A percentile compares a stretch with the other conserved stretches of the same genome.
These are phyloP conservation scores for Lyophyllum atratum DNA, from an alignment of 768 basidiomycete species.

Conservation along the genomic window DNA sequence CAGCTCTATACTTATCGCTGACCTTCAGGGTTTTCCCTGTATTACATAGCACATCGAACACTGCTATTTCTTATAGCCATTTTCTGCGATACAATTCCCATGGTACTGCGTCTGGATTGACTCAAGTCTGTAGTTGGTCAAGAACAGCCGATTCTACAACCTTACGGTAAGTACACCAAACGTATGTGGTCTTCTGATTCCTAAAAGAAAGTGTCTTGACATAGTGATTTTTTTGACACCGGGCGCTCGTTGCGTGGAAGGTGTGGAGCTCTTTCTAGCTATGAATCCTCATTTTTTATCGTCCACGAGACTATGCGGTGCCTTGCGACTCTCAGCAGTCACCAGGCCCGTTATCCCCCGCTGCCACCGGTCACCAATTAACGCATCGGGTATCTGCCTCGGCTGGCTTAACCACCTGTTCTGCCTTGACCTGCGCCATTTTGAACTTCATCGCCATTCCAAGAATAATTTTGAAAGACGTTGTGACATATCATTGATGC, in stretches of 20 bases:
- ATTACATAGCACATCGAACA: too few species aligned
- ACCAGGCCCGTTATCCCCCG: neutral
- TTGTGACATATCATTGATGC: slow-evolving; percentile 5
- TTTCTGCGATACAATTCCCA: neutral
- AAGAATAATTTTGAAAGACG: neutral
- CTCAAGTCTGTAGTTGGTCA: too few species aligned
- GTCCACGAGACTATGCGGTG: too few species aligned
- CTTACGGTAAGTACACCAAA: too few species aligned
- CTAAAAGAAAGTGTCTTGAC: neutral
- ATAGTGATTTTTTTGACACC: neutral
- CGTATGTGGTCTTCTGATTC: too few species aligned
- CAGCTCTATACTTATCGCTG: too few species aligned
- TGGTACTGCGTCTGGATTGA: too few species aligned
- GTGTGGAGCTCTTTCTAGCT: too few species aligned
- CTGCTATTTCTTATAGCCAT: neutral
- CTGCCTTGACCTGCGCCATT: neutral
- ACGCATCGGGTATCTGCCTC: neutral
- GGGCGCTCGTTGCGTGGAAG: neutral
- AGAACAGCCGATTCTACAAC: too few species aligned
- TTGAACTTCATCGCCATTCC: neutral
- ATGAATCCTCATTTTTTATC: too few species aligned
- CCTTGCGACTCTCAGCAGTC: neutral
- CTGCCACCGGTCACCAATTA: neutral
- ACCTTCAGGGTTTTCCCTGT: too few species aligned
- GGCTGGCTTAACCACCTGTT: neutral